Percentiles rank a stretch among this genome's conserved stretches.
Conservation (phyloP, 106 monocot species). For the Hemerocallis citrina region DNA sequence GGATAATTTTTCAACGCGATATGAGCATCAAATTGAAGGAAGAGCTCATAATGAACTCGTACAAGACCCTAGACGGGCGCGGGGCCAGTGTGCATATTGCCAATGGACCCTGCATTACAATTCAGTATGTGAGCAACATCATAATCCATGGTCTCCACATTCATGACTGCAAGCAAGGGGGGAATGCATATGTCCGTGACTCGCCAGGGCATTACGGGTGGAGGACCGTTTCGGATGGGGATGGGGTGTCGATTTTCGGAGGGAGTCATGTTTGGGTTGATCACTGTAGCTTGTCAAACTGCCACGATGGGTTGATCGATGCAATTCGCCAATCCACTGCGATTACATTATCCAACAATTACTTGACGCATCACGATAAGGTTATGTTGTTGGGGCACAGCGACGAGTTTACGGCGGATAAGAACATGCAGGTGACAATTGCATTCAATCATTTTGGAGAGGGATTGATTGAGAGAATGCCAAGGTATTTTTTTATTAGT, state of each 20-base stretch:
- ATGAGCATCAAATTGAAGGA: conserved; percentile 16
- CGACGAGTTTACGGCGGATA: conserved; percentile 7
- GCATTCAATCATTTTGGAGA: conserved; percentile 7
- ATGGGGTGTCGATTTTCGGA: conserved; percentile 16
- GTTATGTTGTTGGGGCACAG: conserved; percentile 20
- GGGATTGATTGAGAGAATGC: conserved; percentile 14
- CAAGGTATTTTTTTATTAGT: too few species aligned
- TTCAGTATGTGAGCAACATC: conserved; percentile 14
- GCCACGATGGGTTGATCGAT: conserved; percentile 13
- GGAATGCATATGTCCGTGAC: conserved; percentile 12
- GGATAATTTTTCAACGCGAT: conserved; percentile 14
- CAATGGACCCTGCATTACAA: conserved; percentile 13
- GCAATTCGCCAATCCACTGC: conserved; percentile 8
- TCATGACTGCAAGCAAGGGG: conserved; percentile 13
- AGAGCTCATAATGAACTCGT: conserved; percentile 14
- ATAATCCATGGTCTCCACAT: conserved; percentile 15
- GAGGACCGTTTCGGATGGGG: conserved; percentile 15
- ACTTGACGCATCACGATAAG: conserved; percentile 15
- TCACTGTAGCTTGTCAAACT: conserved; percentile 12
- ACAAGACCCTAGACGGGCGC: conserved; percentile 18
- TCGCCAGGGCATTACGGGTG: conserved; percentile 13
- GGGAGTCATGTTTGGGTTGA: conserved; percentile 15
- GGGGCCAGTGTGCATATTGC: conserved; percentile 16
- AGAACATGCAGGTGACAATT: conserved; percentile 17
- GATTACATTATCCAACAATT: conserved; percentile 17